Evolutionary conservation across 2,329 filamentous ascomycete genomes (phyloP).

Genomic region (Cryphonectria carpinicola): DNA sequence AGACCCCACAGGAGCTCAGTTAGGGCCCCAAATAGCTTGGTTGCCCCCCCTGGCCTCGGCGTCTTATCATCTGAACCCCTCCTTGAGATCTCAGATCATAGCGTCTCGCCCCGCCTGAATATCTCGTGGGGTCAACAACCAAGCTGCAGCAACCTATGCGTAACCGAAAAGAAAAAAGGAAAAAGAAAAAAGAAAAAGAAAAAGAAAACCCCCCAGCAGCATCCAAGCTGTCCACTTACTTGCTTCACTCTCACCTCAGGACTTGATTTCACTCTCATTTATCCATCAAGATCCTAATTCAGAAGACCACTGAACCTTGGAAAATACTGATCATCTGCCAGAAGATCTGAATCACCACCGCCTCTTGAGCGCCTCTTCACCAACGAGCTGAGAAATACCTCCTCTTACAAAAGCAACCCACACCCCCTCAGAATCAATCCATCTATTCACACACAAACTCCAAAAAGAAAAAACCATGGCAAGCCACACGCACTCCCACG

Average conservation of each 20-base stretch:
- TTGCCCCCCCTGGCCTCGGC: not conserved
- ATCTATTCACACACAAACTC: not conserved
- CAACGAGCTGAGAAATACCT: not conserved
- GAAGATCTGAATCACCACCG: not conserved
- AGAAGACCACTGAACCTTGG: not conserved
- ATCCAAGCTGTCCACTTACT: not conserved
- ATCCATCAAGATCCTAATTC: not conserved
- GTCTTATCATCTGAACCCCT: not conserved
- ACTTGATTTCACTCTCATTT: not conserved
- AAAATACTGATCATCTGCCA: not conserved
- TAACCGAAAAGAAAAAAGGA: not conserved
- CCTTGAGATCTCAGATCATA: not conserved
- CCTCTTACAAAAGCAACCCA: not conserved
- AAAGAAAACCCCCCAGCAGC: too few relatives aligned
- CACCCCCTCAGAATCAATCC: not conserved
- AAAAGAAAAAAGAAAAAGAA: not conserved
- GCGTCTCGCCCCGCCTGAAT: not conserved
- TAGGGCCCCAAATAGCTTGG: not conserved
- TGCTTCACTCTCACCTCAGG: not conserved
- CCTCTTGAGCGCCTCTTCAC: not conserved
- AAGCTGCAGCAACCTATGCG: not conserved
- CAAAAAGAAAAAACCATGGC: not conserved
- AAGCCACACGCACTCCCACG: slow-evolving; percentile 6
- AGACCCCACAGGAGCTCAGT: not conserved
- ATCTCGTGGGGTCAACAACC: not conserved